Evolutionary conservation across 768 basidiomycete species (phyloP), one percentile per base, ranked within the genome.

Genomic region (Leccinum pellstonianum): DNA sequence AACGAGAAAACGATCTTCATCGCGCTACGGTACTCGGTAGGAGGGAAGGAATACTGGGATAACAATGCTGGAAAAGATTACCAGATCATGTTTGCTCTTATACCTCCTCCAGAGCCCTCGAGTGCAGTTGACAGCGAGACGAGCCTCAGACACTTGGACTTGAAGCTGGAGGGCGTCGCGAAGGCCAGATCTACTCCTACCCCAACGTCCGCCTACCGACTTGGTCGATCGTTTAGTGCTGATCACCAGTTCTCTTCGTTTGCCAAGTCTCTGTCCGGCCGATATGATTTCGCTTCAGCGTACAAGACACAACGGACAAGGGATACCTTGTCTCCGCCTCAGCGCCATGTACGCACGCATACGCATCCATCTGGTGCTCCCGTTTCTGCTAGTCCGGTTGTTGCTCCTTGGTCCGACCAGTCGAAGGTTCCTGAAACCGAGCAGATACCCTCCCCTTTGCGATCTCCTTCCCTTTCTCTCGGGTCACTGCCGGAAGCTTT

Each of bases 31-130:
- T 94, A 90, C 66, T 73, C 77, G 12, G 84, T 87, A 25, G 84
- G 76, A 5, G 90, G 90, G 0, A 75, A 78, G 64, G 95, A 98
- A 72, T 82, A 89, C 59, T 98, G 96, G 96, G 96, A 98, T 73
- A 95, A 92, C 77, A 96, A 97, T 69, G 70, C 66, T 25, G 87
- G 88, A 2, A 71, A 79, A 56, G 92, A 98, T 70, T 98, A 96
- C 73, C 77, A 84, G 51, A 83, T 91, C 56, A 83, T 79, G 57
- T 95, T 98, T 69, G 75, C 73, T 56, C 62, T 62, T 15, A 51
- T 49, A 59, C 67, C 66, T 54, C 66, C 67, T 55, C 65, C 60
- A 27, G 62, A 66, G 46, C 54, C 68, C 41, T 72, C 64, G 48
- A 64, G 72, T 54, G 73, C 70, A 21, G 74, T 74, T 27, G 76